Evolutionary conservation across 176 grass and related monocot genomes (phyloP).

Genomic region (Musa acuminata): DNA sequence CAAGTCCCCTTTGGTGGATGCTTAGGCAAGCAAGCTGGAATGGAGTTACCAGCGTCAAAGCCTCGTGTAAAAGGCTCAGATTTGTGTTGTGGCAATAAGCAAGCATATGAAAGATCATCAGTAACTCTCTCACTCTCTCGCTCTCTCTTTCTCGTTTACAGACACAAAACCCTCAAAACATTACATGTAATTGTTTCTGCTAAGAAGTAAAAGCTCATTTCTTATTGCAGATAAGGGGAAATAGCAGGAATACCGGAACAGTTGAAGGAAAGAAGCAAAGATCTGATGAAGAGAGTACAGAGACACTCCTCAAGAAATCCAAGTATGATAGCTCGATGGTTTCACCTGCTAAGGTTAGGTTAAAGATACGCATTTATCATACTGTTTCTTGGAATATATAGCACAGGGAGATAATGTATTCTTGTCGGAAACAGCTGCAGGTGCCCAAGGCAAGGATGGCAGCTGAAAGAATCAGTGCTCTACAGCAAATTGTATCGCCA

Average conservation of each 20-base stretch:
- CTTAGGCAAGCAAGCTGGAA: not conserved
- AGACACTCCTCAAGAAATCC: not conserved
- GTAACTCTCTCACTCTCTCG: not conserved
- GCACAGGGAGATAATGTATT: not conserved
- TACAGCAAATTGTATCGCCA: slow-evolving; percentile 20
- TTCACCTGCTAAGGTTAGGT: slow-evolving; percentile 1
- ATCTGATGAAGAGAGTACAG: not conserved
- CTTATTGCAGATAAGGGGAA: not conserved
- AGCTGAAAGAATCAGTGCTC: slow-evolving; percentile 10
- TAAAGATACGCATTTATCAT: not conserved
- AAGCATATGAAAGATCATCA: not conserved
- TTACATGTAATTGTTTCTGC: not conserved
- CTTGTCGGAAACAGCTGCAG: not conserved
- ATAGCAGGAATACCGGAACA: not conserved
- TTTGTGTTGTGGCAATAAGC: not conserved
- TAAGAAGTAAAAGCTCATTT: not conserved
- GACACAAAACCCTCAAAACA: not conserved
- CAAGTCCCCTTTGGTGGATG: not conserved
- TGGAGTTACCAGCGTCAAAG: not conserved
- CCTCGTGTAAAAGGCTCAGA: not conserved
- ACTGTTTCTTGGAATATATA: not conserved
- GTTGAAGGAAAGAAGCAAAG: not conserved
- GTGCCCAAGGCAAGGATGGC: slow-evolving; percentile 13
- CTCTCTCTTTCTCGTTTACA: not conserved
- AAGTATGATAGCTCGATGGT: not conserved